Conservation (phyloP, 805 yeast species). For the Candida ovalis region DNA sequence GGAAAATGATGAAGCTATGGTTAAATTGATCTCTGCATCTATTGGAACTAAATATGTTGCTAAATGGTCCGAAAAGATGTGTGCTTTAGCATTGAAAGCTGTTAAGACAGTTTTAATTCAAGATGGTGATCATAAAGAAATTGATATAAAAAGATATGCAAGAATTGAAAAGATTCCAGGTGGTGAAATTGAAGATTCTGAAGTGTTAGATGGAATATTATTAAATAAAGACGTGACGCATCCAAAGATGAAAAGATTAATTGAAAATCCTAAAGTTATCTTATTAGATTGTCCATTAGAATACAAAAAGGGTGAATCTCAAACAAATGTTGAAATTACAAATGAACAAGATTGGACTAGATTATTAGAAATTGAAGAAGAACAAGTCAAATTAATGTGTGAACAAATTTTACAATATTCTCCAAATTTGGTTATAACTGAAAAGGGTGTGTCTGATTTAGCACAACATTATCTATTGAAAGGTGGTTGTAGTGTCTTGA, state of each 20-base stretch:
- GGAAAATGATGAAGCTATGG: constrained; percentile 81
- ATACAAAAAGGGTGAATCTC: constrained; percentile 98
- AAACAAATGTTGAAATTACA: constrained; percentile 94
- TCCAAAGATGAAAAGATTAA: constrained; percentile 91
- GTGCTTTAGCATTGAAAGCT: constrained; percentile 80
- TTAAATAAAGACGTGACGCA: constrained; percentile 97
- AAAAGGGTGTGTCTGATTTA: constrained; percentile 95
- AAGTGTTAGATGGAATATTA: constrained; percentile 86
- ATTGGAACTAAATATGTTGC: constrained; percentile 95
- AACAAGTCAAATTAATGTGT: constrained; percentile 85
- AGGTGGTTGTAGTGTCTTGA: constrained; percentile 87
- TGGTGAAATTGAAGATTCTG: constrained; percentile 89
- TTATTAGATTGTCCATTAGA: constrained; percentile 95
- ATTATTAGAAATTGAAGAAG: constrained; percentile 94
- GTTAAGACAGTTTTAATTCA: constrained; percentile 76
- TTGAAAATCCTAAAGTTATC: constrained; percentile 84
- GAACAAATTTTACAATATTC: constrained; percentile 78
- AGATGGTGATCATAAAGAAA: constrained; percentile 64
- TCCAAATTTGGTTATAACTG: constrained; percentile 94
- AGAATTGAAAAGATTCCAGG: constrained; percentile 97
- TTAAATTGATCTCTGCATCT: constrained; percentile 79
- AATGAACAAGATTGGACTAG: constrained; percentile 97
- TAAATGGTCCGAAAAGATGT: constrained; percentile 90
- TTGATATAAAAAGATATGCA: constrained; percentile 89
- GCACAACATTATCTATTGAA: constrained; percentile 95